These are phyloP conservation scores for Aspergillus phoenicis DNA, from an alignment of 2,329 filamentous ascomycete genomes.

Conservation along the genomic window DNA sequence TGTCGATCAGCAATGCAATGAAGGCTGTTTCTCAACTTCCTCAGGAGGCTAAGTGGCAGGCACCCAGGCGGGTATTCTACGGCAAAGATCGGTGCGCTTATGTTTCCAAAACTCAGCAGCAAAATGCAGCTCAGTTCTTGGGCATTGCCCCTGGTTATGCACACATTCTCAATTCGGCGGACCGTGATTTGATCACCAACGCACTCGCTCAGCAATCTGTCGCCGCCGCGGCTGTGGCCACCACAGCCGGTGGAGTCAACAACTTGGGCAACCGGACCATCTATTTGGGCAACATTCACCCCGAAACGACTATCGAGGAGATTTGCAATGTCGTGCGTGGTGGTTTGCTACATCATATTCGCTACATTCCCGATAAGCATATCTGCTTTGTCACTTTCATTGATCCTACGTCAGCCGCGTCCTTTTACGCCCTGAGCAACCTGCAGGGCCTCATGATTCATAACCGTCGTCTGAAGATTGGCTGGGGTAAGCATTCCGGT, in stretches of 20 bases:
- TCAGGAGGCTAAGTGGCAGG: slow-evolving; percentile 95
- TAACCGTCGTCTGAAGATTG: slow-evolving; percentile 95
- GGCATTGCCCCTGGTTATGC: slow-evolving; percentile 96
- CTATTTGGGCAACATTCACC: slow-evolving; percentile 97
- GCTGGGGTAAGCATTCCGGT: slow-evolving; percentile 98
- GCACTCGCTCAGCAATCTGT: slow-evolving; percentile 97
- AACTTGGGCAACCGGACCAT: slow-evolving; percentile 97
- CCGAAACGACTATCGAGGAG: slow-evolving; percentile 97
- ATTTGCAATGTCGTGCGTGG: slow-evolving; percentile 99
- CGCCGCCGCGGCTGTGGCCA: slow-evolving; percentile 92
- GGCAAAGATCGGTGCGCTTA: slow-evolving; percentile 98
- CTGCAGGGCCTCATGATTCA: slow-evolving; percentile 98
- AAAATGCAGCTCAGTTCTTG: slow-evolving; percentile 96
- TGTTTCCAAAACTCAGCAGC: slow-evolving; percentile 98
- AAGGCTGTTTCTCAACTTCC: slow-evolving; percentile 96
- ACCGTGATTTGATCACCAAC: slow-evolving; percentile 94
- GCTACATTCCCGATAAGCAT: slow-evolving; percentile 99
- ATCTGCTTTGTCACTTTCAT: slow-evolving; percentile 99
- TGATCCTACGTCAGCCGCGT: slow-evolving; percentile 94
- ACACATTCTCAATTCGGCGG: slow-evolving; percentile 92
- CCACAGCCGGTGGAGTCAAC: slow-evolving; percentile 93
- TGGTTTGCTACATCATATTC: slow-evolving; percentile 93
- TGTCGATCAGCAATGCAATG: slow-evolving; percentile 97
- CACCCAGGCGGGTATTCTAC: slow-evolving; percentile 94
- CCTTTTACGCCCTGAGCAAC: slow-evolving; percentile 97